phyloP scores from a whole-genome alignment of 140 eudicot species.

The Oenanthe javanica region DNA sequence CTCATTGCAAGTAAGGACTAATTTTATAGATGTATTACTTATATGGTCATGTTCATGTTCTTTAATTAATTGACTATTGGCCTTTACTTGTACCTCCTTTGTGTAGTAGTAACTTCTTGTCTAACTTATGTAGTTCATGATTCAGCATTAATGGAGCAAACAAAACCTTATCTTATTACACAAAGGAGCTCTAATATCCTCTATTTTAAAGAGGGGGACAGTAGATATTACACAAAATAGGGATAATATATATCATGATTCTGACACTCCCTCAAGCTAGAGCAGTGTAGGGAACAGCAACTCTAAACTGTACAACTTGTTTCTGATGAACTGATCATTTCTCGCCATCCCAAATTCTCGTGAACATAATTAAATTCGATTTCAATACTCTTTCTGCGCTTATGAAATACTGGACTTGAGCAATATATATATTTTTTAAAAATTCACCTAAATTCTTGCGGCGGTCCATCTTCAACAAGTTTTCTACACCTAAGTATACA shows the following conservation, averaged over 20 bases:
- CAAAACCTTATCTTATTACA: neutral
- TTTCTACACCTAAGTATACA: neutral
- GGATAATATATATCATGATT: neutral
- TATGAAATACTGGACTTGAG: neutral
- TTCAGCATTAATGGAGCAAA: neutral
- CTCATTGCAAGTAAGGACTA: conserved; percentile 81
- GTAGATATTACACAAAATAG: neutral
- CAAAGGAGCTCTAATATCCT: neutral
- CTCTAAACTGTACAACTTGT: neutral
- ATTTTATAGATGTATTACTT: neutral
- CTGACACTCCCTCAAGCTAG: neutral
- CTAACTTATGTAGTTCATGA: neutral
- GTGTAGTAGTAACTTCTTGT: neutral
- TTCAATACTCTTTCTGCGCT: neutral
- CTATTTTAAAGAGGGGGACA: neutral
- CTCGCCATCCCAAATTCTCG: neutral
- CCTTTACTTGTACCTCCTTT: neutral
- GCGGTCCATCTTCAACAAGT: neutral
- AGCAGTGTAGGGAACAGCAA: neutral
- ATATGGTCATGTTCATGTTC: neutral
- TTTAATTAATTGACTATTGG: neutral
- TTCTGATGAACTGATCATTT: neutral
- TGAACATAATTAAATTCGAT: neutral
- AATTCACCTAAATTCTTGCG: neutral
- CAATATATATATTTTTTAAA: neutral